These are phyloP conservation scores for Boletus sp. DNA, from an alignment of 768 basidiomycete species.

Conservation along the genomic window DNA sequence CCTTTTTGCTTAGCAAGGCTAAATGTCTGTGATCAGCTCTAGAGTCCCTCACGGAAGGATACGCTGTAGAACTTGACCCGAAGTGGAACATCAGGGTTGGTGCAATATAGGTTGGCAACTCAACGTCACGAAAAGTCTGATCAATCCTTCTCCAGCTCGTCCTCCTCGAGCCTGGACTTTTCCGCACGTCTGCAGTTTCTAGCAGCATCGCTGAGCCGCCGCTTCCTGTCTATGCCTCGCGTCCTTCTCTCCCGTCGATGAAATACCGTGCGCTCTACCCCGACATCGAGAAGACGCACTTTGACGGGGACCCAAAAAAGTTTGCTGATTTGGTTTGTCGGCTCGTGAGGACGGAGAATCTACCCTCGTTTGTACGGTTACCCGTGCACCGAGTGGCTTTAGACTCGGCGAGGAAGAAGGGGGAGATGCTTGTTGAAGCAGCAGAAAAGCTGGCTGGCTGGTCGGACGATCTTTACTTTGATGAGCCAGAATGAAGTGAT, in stretches of 20 bases:
- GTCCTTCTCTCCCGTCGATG: constrained; percentile 26
- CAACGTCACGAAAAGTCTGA: neutral
- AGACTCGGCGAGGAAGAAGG: constrained; percentile 19
- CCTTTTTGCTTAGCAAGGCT: neutral
- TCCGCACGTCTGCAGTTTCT: constrained; percentile 19
- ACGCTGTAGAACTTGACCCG: constrained; percentile 33
- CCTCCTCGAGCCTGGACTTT: constrained; percentile 22
- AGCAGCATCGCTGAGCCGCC: constrained; percentile 12
- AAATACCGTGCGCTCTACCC: constrained; percentile 20
- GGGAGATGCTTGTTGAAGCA: constrained; percentile 16
- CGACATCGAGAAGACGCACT: constrained; percentile 15
- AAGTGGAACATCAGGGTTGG: constrained; percentile 36
- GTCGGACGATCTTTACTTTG: constrained; percentile 25
- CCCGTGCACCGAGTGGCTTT: constrained; percentile 26
- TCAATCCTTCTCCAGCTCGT: constrained; percentile 11
- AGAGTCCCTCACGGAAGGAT: constrained; percentile 31
- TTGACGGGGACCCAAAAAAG: constrained; percentile 24
- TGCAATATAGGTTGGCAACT: neutral
- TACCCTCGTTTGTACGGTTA: constrained; percentile 16
- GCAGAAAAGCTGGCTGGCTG: constrained; percentile 20
- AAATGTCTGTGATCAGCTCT: constrained; percentile 23
- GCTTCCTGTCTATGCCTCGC: constrained; percentile 17
- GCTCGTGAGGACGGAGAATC: constrained; percentile 14
- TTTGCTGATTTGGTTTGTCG: constrained; percentile 19
- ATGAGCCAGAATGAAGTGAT: neutral